Base-by-base conservation (phyloP, 805 yeast species). In the Kockiozyma suomiensis region DNA sequence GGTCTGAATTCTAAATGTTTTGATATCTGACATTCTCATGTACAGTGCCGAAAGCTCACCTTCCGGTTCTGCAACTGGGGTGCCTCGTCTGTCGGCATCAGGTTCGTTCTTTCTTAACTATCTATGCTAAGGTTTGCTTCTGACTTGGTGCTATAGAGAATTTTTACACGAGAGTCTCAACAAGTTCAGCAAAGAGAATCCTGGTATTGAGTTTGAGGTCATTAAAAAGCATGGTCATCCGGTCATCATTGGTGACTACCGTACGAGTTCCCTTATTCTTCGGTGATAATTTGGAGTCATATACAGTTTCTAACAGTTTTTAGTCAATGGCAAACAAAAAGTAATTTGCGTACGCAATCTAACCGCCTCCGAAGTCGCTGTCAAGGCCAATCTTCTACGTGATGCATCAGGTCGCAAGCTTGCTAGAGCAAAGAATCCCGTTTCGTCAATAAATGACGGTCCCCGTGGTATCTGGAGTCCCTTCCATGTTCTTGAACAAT, bases 391-490 rank as follows among this genome's bases (percentile, higher is more conserved):
- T 25, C 78, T 88, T 49, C 75, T 88, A 69, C 77, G 82, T 62
- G 87, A 86, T 71, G 78, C 91, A 28, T 81, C 88, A 50, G 97
- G 97, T 53, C 80, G 76, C 33, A 76, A 77, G 58, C 71, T 86
- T 54, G 74, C 77, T 66, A 43, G 59, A 4, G 46, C 43, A 17
- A 85, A 84, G 69, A 85, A 88, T 71, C 87, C 90, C 59, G 98
- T 94, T 37, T 82, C 85, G 74, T 86, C 96, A 43, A 75, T 81
- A 63, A 94, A 93, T 72, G 82, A 81, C 56, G 85, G 96, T 58
- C 91, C 93, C 17, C 87, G 99, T 80, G 99, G 99, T 70, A 81
- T 94, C 50, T 94, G 99, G 99, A 91, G 97, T 48, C 99, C 99
- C 59, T 80, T 93, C 54, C 66, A 62, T 28, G 50, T 53, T 15